Conservation (phyloP, 78 protist genomes). For the Dictyostelium capitatum region DNA sequence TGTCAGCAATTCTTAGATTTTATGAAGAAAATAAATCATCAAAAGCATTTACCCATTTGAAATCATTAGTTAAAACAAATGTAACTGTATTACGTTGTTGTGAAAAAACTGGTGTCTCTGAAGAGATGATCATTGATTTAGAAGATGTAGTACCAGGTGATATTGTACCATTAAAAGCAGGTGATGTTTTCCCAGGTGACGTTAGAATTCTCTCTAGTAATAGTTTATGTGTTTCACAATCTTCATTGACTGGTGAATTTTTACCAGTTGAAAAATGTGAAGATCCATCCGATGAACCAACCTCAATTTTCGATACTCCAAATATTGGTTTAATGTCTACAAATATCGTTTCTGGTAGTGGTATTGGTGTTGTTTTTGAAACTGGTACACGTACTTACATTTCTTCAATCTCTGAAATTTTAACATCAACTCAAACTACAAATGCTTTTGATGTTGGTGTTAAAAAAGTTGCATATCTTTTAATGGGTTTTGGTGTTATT, state of each 20-base stretch:
- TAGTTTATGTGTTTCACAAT: constrained; percentile 77
- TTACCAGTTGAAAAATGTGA: constrained; percentile 79
- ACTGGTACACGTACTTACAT: constrained; percentile 70
- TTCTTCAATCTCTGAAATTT: constrained; percentile 76
- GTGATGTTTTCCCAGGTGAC: constrained; percentile 84
- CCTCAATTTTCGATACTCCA: constrained; percentile 76
- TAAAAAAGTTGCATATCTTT: constrained; percentile 64
- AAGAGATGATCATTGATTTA: constrained; percentile 36
- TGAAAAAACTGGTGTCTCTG: not conserved
- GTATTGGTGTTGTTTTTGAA: constrained; percentile 72
- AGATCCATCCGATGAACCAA: constrained; percentile 35
- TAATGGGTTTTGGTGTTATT: constrained; percentile 66
- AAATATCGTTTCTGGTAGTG: constrained; percentile 81
- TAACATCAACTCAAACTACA: constrained; percentile 59
- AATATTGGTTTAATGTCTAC: constrained; percentile 79
- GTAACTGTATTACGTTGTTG: constrained; percentile 55
- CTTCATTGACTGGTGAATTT: constrained; percentile 84
- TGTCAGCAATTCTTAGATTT: constrained; percentile 73
- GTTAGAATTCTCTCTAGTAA: constrained; percentile 70
- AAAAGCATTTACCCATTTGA: constrained; percentile 75
- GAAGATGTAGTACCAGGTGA: constrained; percentile 83
- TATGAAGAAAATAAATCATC: constrained; percentile 79
- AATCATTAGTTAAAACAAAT: constrained; percentile 63
- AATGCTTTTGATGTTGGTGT: constrained; percentile 81
- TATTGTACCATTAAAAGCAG: constrained; percentile 74